These are phyloP conservation scores for Candida coquimbonensis DNA, from an alignment of 805 yeast genomes.

Conservation along the genomic window DNA sequence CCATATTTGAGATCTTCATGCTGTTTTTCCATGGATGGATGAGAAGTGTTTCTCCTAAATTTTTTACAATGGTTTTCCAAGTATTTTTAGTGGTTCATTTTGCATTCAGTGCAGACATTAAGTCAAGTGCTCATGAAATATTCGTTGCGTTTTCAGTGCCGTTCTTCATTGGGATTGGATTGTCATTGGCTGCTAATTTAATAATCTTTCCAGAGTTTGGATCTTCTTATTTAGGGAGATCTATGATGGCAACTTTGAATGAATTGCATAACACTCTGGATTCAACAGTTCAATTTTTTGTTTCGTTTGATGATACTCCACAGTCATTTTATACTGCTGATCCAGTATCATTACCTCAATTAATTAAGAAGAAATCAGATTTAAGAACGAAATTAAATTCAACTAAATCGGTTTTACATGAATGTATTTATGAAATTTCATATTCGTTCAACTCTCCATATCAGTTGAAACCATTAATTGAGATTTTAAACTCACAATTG, in stretches of 20 bases:
- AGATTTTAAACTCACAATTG: slow-evolving; percentile 25
- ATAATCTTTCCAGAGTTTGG: slow-evolving; percentile 46
- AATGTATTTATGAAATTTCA: slow-evolving; percentile 42
- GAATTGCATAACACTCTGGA: slow-evolving; percentile 34
- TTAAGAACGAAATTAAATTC: slow-evolving; percentile 28
- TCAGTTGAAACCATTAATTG: slow-evolving; percentile 30
- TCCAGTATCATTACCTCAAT: slow-evolving; percentile 24
- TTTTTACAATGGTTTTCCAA: slow-evolving; percentile 41
- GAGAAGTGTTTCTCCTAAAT: slow-evolving; percentile 39
- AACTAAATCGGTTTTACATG: slow-evolving; percentile 35
- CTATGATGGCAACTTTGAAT: slow-evolving; percentile 32
- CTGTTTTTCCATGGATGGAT: slow-evolving; percentile 40
- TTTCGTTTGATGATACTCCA: slow-evolving; percentile 19
- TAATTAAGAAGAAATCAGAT: slow-evolving; percentile 27
- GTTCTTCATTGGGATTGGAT: slow-evolving; percentile 38
- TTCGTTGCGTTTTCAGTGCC: slow-evolving; percentile 35
- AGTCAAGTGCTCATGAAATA: slow-evolving; percentile 24
- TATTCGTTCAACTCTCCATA: slow-evolving; percentile 40
- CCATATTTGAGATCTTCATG: slow-evolving; percentile 39
- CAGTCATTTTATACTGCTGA: slow-evolving; percentile 14
- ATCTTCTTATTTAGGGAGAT: slow-evolving; percentile 38
- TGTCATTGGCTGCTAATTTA: slow-evolving; percentile 37
- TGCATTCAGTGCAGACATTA: slow-evolving; percentile 33
- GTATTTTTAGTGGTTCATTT: slow-evolving; percentile 45
- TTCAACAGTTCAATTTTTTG: slow-evolving; percentile 32